Conservation (phyloP, 139 green algal genomes). For the Tetradesmus obliquus region DNA sequence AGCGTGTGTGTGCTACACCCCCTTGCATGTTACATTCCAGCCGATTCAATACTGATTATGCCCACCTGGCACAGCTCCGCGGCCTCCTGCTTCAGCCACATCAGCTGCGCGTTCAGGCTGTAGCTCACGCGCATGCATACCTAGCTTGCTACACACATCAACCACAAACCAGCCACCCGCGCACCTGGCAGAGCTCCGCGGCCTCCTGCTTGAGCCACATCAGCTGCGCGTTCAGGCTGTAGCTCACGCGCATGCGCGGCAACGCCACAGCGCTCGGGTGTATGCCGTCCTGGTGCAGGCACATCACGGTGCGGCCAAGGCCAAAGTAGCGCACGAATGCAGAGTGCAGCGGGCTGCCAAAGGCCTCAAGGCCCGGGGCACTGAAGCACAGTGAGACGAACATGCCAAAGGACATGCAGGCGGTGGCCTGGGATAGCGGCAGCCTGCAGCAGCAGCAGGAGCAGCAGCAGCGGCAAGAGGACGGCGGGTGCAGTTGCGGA, state of each 20-base stretch:
- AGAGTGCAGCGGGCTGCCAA: conserved; percentile 60
- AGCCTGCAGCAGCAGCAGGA: conserved; percentile 55
- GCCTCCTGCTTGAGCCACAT: conserved; percentile 74
- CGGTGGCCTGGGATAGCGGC: conserved; percentile 70
- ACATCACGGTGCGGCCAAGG: conserved; percentile 75
- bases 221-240: conserved; percentile 62
- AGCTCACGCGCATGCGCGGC: conserved; percentile 59
- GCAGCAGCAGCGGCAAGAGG: background rate
- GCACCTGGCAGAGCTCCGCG: conserved; percentile 52
- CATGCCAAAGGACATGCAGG: conserved; percentile 80
- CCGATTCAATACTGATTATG: background rate
- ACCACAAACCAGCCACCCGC: background rate
- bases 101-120: conserved; percentile 55
- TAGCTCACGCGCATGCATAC: conserved; percentile 44
- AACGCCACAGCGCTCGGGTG: conserved; percentile 63
- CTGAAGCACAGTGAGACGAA: conserved; percentile 71
- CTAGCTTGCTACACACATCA: too few species aligned
- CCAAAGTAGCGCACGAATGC: conserved; percentile 89
- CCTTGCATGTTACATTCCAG: too few species aligned
- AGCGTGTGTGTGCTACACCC: too few species aligned
- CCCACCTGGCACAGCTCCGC: conserved; percentile 46
- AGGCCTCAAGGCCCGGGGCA: conserved; percentile 60
- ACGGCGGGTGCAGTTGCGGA: background rate
- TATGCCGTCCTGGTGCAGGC: conserved; percentile 78
- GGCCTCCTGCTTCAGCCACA: conserved; percentile 68